Evolutionary conservation across 768 basidiomycete genomes (phyloP).

Genomic region (Paxillus ammoniavirescens): DNA sequence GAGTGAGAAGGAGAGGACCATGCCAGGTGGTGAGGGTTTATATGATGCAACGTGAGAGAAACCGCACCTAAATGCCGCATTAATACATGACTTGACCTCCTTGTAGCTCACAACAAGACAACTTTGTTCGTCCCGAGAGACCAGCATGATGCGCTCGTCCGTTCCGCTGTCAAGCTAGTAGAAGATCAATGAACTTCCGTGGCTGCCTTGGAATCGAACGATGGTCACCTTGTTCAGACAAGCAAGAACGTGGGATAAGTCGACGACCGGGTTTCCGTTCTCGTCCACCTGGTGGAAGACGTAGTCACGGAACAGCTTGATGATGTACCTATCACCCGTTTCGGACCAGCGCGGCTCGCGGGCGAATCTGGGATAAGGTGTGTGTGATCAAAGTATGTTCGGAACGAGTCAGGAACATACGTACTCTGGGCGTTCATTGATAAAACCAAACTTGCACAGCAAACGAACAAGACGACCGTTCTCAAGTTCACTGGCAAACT

Average conservation of each 20-base stretch:
- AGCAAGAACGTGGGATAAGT: constrained; percentile 85
- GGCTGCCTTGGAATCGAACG: neutral
- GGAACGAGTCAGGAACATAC: constrained; percentile 40
- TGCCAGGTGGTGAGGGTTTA: neutral
- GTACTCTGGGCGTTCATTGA: constrained; percentile 98
- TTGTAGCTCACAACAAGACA: constrained; percentile 93
- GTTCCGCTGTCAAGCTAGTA: constrained; percentile 85
- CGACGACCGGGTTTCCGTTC: constrained; percentile 83
- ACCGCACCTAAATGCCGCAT: constrained; percentile 78
- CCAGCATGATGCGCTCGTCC: constrained; percentile 93
- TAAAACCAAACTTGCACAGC: constrained; percentile 93
- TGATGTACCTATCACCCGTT: constrained; percentile 95
- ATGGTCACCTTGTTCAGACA: constrained; percentile 86
- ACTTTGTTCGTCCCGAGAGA: constrained; percentile 93
- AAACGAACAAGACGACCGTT: constrained; percentile 89
- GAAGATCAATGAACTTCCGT: neutral
- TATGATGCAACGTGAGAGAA: neutral
- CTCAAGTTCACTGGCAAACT: constrained; percentile 87
- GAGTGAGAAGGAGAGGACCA: neutral
- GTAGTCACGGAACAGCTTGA: constrained; percentile 97
- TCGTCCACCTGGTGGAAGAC: constrained; percentile 98
- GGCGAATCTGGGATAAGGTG: constrained; percentile 69
- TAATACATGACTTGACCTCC: constrained; percentile 84
- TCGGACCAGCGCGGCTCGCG: constrained; percentile 97
- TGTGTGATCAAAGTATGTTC: neutral